Percentiles rank a stretch among this genome's conserved stretches.
Evolutionary conservation across 2,329 filamentous ascomycete species (phyloP).

Genomic region (Cyphellophora attinorum): DNA sequence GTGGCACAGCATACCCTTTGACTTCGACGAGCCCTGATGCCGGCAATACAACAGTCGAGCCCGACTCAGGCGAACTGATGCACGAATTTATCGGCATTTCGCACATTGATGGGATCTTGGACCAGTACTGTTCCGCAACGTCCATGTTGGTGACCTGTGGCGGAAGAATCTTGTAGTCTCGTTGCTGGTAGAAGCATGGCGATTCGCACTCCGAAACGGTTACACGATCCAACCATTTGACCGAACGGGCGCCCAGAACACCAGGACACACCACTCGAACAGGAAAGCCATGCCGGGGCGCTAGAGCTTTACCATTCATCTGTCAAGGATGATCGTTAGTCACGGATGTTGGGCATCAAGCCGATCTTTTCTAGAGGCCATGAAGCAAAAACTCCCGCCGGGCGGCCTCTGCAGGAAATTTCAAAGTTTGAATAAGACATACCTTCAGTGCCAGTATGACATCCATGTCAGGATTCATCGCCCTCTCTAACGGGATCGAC

Average conservation of each 20-base stretch:
- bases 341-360: too few species aligned
- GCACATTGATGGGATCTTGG: slow-evolving; percentile 38
- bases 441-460: slow-evolving; percentile 41
- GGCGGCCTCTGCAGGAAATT: background rate
- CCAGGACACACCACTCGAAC: slow-evolving; percentile 44
- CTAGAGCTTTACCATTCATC: slow-evolving; percentile 41
- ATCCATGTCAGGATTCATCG: slow-evolving; percentile 33
- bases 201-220: slow-evolving; percentile 42
- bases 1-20: slow-evolving; percentile 47
- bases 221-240: slow-evolving; percentile 48
- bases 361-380: too few species aligned
- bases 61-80: slow-evolving; percentile 38
- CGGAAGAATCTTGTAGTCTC: slow-evolving; percentile 51
- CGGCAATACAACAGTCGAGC: slow-evolving; percentile 31
- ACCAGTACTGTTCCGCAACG: slow-evolving; percentile 45
- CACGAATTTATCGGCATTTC: slow-evolving; percentile 50
- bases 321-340: slow-evolving; percentile 16
- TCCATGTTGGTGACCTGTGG: slow-evolving; percentile 39
- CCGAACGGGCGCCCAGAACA: slow-evolving; percentile 43
- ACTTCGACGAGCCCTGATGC: slow-evolving; percentile 36
- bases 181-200: slow-evolving; percentile 47
- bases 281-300: slow-evolving; percentile 42
- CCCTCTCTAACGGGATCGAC: slow-evolving; percentile 41
- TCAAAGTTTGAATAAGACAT: slow-evolving; percentile 5
- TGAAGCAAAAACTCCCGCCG: too few species aligned